phyloP scores from a whole-genome alignment of 208 protist genomes.

The Wallacemonas rigidus region DNA sequence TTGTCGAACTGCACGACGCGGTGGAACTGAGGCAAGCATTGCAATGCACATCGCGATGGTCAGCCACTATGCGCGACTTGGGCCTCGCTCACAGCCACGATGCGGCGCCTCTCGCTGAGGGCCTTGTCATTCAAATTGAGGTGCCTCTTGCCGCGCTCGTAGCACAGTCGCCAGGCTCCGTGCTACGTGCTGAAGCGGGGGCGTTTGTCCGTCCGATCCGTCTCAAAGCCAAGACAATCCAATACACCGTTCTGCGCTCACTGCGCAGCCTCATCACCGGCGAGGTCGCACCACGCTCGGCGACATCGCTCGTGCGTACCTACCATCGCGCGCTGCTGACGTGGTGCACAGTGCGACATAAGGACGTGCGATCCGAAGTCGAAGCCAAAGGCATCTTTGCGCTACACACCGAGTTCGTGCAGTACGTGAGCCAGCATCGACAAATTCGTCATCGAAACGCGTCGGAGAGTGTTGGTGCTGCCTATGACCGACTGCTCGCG shows the following conservation, averaged over 20 bases:
- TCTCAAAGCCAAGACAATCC: constrained; percentile 81
- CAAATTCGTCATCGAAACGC: constrained; percentile 43
- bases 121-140: constrained; percentile 78
- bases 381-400: constrained; percentile 29
- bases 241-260: constrained; percentile 77
- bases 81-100: constrained; percentile 14
- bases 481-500: constrained; percentile 40
- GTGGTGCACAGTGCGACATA: constrained; percentile 38
- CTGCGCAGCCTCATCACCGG: constrained; percentile 67
- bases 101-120: constrained; percentile 62
- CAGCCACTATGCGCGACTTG: constrained; percentile 30
- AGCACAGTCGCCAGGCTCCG: neutral
- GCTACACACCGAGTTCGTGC: constrained; percentile 49
- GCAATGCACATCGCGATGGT: constrained; percentile 34
- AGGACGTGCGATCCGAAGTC: constrained; percentile 29
- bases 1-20: constrained; percentile 12
- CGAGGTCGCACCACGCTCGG: constrained; percentile 23
- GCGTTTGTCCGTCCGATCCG: constrained; percentile 58
- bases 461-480: constrained; percentile 33
- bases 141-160: constrained; percentile 12
- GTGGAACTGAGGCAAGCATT: constrained; percentile 37
- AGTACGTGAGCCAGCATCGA: constrained; percentile 21
- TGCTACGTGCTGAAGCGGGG: neutral
- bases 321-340: constrained; percentile 57
- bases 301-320: constrained; percentile 26